A percentile compares a stretch with the other conserved stretches of the same genome.
Conservation (phyloP, 176 grass and related monocot genomes). For the Cocos nucifera region DNA sequence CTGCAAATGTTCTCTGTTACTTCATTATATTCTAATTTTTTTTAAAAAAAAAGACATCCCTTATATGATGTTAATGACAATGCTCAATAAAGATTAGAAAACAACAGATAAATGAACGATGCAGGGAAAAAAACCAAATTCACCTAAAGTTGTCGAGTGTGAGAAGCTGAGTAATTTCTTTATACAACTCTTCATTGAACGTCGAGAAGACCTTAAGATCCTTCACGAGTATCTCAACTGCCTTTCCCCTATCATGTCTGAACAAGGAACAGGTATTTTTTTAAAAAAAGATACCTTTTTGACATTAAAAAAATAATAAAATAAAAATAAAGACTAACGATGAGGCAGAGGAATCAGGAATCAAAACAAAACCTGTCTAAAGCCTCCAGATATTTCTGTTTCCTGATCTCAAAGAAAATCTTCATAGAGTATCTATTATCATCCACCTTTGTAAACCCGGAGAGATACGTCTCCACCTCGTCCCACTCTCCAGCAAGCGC, state of each 20-base stretch:
- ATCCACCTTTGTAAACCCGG: slow-evolving; percentile 94
- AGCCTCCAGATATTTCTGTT: slow-evolving; percentile 97
- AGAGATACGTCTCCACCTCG: slow-evolving; percentile 92
- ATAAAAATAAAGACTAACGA: background rate
- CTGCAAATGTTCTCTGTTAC: too few species aligned
- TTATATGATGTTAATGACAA: too few species aligned
- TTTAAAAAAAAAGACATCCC: too few species aligned
- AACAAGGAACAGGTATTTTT: background rate
- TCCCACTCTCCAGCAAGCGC: slow-evolving; percentile 88
- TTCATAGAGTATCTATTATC: slow-evolving; percentile 99
- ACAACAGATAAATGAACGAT: slow-evolving; percentile 2
- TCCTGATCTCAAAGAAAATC: slow-evolving; percentile 99
- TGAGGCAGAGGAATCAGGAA: background rate
- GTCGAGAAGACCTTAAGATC: slow-evolving; percentile 98
- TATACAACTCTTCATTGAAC: slow-evolving; percentile 94
- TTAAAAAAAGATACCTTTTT: too few species aligned
- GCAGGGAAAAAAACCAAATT: slow-evolving; percentile 1
- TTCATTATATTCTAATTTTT: too few species aligned
- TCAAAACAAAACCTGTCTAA: slow-evolving; percentile 59
- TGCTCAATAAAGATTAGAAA: too few species aligned
- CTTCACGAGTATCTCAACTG: slow-evolving; percentile 89
- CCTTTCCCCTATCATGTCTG: slow-evolving; percentile 96
- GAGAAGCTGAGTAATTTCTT: slow-evolving; percentile 98
- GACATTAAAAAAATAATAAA: too few species aligned
- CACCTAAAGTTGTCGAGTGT: slow-evolving; percentile 96